A percentile compares a stretch with the other conserved stretches of the same genome.
These are phyloP conservation scores for Begonia peltatifolia DNA, from an alignment of 306 rosid genomes.

Conservation along the genomic window DNA sequence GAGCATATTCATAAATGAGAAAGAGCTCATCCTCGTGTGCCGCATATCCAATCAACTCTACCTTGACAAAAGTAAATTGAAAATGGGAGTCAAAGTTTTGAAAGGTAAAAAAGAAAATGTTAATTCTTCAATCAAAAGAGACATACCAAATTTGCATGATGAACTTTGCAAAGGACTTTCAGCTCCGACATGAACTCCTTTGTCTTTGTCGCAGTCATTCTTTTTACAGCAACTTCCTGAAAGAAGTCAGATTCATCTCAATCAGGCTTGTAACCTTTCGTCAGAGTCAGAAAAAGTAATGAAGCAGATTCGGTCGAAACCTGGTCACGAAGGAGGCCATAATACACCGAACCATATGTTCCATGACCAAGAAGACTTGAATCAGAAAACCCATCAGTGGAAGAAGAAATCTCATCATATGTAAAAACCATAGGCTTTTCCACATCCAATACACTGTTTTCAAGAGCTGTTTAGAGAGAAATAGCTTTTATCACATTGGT, in stretches of 20 bases:
- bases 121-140: slow-evolving; percentile 4
- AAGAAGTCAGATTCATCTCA: slow-evolving; percentile 14
- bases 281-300: slow-evolving; percentile 8
- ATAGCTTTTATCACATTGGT: neutral
- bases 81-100: slow-evolving; percentile 22
- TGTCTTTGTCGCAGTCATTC: slow-evolving; percentile 90
- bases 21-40: slow-evolving; percentile 80
- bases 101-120: slow-evolving; percentile 12
- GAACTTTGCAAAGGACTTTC: slow-evolving; percentile 94
- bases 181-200: slow-evolving; percentile 81
- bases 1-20: slow-evolving; percentile 80
- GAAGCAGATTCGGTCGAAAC: slow-evolving; percentile 26
- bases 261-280: neutral
- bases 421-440: slow-evolving; percentile 76
- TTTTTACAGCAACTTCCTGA: slow-evolving; percentile 93
- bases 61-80: slow-evolving; percentile 56
- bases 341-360: slow-evolving; percentile 88
- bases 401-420: slow-evolving; percentile 57
- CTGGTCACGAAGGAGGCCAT: slow-evolving; percentile 71
- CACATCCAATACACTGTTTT: slow-evolving; percentile 49
- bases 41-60: slow-evolving; percentile 96
- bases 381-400: slow-evolving; percentile 82
- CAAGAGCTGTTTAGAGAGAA: slow-evolving; percentile 42
- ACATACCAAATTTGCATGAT: slow-evolving; percentile 90
- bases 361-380: slow-evolving; percentile 88